Base-by-base conservation (phyloP, 805 yeast genomes). In the Metschnikowia anglica region DNA sequence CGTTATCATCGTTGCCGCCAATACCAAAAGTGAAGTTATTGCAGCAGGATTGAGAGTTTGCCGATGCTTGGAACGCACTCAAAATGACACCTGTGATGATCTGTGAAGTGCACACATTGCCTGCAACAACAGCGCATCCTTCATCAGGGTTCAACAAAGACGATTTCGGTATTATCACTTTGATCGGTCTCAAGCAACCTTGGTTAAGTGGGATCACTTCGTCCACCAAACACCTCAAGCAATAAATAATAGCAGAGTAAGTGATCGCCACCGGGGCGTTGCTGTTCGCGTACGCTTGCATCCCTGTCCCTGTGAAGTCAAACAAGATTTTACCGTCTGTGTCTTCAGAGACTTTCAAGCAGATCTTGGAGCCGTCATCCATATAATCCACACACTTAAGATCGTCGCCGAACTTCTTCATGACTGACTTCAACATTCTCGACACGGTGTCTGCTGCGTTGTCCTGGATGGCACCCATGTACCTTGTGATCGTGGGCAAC, bases 31-130 rank as follows among this genome's bases (percentile, higher is more conserved):
- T 90, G 54, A 91, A 79, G 65, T 91, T 93, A 65, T 93, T 91
- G 62, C 96, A 88, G 46, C 93, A 89, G 32, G 97, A 97, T 65
- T 91, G 98, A 1, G 97, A 89, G 51, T 89, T 97, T 2, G 97
- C 97, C 70, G 88, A 85, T 4, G 89, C 88, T 47, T 78, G 74
- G 61, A 93, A 89, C 0, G 98, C 93, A 55, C 83, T 83, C 56
- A 91, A 71, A 30, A 93, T 79, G 2, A 86, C 91, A 63, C 90
- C 97, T 0, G 96, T 89, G 35, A 93, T 81, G 54, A 97, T 76
- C 63, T 93, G 98, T 1, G 97, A 85, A 1, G 98, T 91, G 65
- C 90, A 85, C 6, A 91, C 98, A 61, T 91, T 91, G 7, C 97
- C 97, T 2, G 74, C 76, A 15, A 91, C 97, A 27, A 88, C 95